Evolutionary conservation across 129 eudicot species (phyloP).

Genomic region (Chrysanthemum makinoi): DNA sequence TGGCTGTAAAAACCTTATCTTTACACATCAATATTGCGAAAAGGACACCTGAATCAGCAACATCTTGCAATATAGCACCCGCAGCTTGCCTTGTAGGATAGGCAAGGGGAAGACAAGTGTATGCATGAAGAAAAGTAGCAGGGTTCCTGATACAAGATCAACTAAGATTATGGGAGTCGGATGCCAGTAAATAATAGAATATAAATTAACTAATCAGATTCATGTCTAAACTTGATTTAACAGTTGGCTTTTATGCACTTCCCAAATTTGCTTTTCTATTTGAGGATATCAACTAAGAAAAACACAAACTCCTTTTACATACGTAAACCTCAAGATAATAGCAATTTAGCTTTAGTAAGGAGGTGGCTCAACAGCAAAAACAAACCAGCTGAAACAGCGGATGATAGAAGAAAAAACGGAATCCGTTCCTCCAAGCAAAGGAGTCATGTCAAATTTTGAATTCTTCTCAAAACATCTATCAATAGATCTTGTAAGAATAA

Average conservation of each 20-base stretch:
- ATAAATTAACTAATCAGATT: slow-evolving; percentile 10
- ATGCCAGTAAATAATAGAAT: background rate
- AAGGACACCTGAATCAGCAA: slow-evolving; percentile 92
- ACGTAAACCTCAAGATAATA: too few species aligned
- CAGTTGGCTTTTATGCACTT: background rate
- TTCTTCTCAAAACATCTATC: slow-evolving; percentile 96
- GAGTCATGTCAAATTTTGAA: slow-evolving; percentile 95
- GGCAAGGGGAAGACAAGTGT: slow-evolving; percentile 91
- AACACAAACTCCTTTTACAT: too few species aligned
- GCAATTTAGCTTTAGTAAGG: background rate
- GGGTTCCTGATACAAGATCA: slow-evolving; percentile 67
- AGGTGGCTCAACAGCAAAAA: background rate
- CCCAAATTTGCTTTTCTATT: background rate
- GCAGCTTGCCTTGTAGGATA: slow-evolving; percentile 96
- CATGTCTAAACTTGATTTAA: slow-evolving; percentile 4
- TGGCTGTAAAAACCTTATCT: slow-evolving; percentile 60
- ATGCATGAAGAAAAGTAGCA: slow-evolving; percentile 96
- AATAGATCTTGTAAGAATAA: slow-evolving; percentile 92
- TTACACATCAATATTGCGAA: slow-evolving; percentile 94
- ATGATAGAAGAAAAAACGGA: slow-evolving; percentile 87
- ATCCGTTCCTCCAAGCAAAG: slow-evolving; percentile 98
- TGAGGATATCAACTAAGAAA: too few species aligned
- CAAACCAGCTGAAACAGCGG: slow-evolving; percentile 91
- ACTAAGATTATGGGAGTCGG: background rate
- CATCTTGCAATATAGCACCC: slow-evolving; percentile 91